Evolutionary conservation across 106 monocot species (phyloP).

Genomic region (Platanthera guangdongensis): DNA sequence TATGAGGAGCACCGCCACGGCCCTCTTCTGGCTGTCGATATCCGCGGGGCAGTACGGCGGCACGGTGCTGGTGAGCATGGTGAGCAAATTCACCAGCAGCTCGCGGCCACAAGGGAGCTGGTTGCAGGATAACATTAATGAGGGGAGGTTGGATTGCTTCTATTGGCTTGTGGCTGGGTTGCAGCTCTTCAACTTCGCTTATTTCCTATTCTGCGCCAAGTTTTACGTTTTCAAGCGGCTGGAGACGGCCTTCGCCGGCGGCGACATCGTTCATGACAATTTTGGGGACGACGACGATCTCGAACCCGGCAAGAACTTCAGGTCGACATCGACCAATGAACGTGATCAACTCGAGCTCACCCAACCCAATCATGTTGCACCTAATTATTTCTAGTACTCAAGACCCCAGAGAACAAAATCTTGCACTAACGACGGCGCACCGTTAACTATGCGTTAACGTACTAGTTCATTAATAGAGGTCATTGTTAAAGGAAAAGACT

Average conservation of each 20-base stretch:
- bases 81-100: constrained; percentile 25
- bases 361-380: too few species aligned
- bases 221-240: background rate
- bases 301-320: too few species aligned
- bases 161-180: constrained; percentile 18
- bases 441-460: too few species aligned
- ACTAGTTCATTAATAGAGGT: too few species aligned
- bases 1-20: constrained; percentile 58
- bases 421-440: too few species aligned
- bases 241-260: background rate
- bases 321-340: too few species aligned
- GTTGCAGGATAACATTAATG: constrained; percentile 41
- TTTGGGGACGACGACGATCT: too few species aligned
- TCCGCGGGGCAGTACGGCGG: constrained; percentile 51
- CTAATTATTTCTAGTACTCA: too few species aligned
- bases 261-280: too few species aligned
- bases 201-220: background rate
- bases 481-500: too few species aligned
- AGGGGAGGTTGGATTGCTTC: constrained; percentile 29
- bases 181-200: constrained; percentile 1
- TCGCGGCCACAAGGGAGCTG: constrained; percentile 22
- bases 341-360: too few species aligned
- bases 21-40: constrained; percentile 48
- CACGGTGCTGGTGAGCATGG: constrained; percentile 41
- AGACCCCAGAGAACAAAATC: too few species aligned